Evolutionary conservation across 495 filamentous ascomycete species (phyloP), one percentile per base, ranked within the genome.

Genomic region (Acidomyces sp.): DNA sequence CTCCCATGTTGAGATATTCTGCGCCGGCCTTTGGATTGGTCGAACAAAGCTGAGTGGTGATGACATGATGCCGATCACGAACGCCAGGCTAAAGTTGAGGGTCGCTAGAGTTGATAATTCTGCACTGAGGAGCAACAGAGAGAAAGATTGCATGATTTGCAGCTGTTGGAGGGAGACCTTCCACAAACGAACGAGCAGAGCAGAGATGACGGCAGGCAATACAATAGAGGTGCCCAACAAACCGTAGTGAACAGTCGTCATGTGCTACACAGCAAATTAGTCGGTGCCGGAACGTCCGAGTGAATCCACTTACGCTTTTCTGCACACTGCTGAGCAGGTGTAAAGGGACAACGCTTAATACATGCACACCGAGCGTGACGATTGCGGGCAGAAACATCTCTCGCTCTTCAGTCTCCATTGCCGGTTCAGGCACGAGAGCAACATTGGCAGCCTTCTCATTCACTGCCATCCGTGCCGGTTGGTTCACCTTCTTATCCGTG

Each of bases 91-190:
- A 69, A 97, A 97, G 63, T 97, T 97, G 35, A 97, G 77, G 2
- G 92, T 97, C 12, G 88, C 86, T 24, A 97, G 80, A 3, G 88
- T 77, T 34, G 85, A 83, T 47, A 97, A 79, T 60, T 81, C 84
- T 61, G 93, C 79, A 49, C 92, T 92, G 0, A 96, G 73, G 0
- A 90, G 70, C 3, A 97, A 74, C 18, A 96, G 76, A 10, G 90
- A 93, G 70, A 97, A 84, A 39, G 80, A 88, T 53, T 85, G 84
- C 48, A 88, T 77, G 37, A 95, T 71, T 17, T 70, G 70, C 56
- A 77, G 73, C 56, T 92, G 77, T 34, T 86, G 81, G 12, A 57
- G 37, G 6, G 77, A 74, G n/a, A 75, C 73, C 7, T 49, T 45
- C 52, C 67, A 67, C 43, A 61, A 54, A 30, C 61, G 45, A 29